Base-by-base conservation (phyloP, 2,329 filamentous ascomycete species). In the Diaporthe eres region DNA sequence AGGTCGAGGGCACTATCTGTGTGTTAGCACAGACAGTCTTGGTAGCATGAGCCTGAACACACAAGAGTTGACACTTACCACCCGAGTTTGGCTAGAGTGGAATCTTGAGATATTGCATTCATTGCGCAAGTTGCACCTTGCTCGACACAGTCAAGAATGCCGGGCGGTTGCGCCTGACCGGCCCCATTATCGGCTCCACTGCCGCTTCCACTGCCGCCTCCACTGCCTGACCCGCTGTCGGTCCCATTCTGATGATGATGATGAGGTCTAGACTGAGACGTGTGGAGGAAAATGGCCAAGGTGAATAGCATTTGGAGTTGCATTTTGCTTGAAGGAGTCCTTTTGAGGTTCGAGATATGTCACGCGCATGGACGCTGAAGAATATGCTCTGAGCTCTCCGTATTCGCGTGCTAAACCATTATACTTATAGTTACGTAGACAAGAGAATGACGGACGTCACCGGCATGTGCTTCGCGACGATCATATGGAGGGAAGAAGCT, bases 91-190 rank as follows among this genome's bases (percentile, higher is more conserved):
- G 47, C 42, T 17, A 51, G 6, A 34, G 63, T 68, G 28, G 63
- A 68, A 9, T 68, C 44, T 17, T 25, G 19, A 3, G 44, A 31
- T 37, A 28, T 15, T 25, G 63, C 63, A 51, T 31, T 19, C 22
- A 31, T 9, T 22, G 47, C 47, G 44, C 44, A 68, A 19, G 28
- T 37, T 7, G 63, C 63, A 37, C 63, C 63, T 44, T 68, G 63
- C 44, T 51, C 63, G 34, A 39, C 44, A 39, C 63, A 68, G 63
- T 39, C 63, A 39, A 68, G 44, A 37, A 68, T 68, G 13, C 44
- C 31, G 44, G 34, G 22, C n/a, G 63, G 8, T 39, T 51, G 63
- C 22, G 28, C 9, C 44, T 51, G 44, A n/a, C 25, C 28, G 19
- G 25, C 3, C 19, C 17, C 61, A 31, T 28, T 10, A 17, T 12